Base-by-base conservation (phyloP, 345 rosid species). In the Eucalyptus cloeziana region DNA sequence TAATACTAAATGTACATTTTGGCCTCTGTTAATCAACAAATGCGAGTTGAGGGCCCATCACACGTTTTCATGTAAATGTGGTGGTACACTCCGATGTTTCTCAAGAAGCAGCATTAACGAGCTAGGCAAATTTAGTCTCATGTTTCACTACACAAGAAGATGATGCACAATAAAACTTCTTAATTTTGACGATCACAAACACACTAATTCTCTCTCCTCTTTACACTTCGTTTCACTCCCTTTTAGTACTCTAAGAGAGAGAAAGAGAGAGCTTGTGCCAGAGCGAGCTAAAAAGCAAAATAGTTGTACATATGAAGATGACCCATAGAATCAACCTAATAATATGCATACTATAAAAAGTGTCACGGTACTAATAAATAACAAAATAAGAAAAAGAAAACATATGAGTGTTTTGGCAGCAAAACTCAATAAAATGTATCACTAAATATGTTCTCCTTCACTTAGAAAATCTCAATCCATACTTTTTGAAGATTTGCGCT, bases 181-280 rank as follows among this genome's bases (percentile, higher is more conserved):
- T 54, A 0, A 54, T 21, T 54, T 21, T 19, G 60, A 54, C 0
- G 0, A 54, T 54, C 60, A 54, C 11, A 54, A 54, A 21, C 0
- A 54, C 27, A 54, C 27, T 21, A 54, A 54, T 54, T 54, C 25
- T 54, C 0, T 54, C 27, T 54, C 60, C 27, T 54, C 60, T 0
- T 21, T 21, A 8, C 25, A 54, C 25, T 54, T 54, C 60, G 25
- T 22, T 54, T 54, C 11, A 0, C 60, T 54, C 5, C 2, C 0
- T 21, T 8, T 0, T 4, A 7, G 27, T 54, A 21, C 60, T 54
- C 17, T 1, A 0, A 27, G 16, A 30, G 16, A 30, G 9, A 64
- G 71, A 10, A 16, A 54, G 31, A 60, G 69, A 64, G 16, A 62
- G 69, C 69, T 1, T 62, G 2, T 30, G 71, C 31, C 33, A 30